Evolutionary conservation across 352 stramenopile genomes (phyloP), one percentile per base, ranked within the genome.

Genomic region (Globisporangium sylvaticum): DNA sequence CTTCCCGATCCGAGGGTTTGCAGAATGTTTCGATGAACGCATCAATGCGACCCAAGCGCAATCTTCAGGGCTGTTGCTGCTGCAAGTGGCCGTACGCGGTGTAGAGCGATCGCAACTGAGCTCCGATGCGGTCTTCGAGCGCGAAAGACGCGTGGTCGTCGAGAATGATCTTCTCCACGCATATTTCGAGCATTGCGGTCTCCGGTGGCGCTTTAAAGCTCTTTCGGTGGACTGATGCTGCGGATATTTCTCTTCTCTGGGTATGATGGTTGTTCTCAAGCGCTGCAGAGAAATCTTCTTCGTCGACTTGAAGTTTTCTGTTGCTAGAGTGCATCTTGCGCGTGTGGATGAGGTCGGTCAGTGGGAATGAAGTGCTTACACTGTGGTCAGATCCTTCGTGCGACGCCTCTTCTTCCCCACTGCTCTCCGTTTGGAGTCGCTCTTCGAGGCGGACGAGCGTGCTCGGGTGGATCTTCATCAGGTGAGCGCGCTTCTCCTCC

Each of bases 131-230:
- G 42, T 96, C 90, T 27, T 79, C 76, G 1, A 91, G 66, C 25
- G 75, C 66, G 62, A 96, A 95, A 5, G 71, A 67, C 3, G 62
- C 74, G 65, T 97, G 84, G 59, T 97, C 90, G 39, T 95, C 83
- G 18, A 96, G 74, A 29, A 89, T 77, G 54, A 96, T 64, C 1
- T 69, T 71, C 46, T 86, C 75, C 9, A 94, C 68, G 12, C 65
- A 74, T 54, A 94, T 68, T 62, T 91, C 77, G 22, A 92, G 71
- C 52, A 70, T 61, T 10, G 76, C 75, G 2, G 39, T 25, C 22
- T 58, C 18, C 20, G 4, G 54, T 20, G 12, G 54, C 1, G 10
- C 22, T 20, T 60, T 20, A 22, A 20, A 32, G 12, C 9, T 1
- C 4, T 3, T 48, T 48, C 18, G 3, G 39, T 22, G 39, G 39